Percentiles rank a stretch among this genome's conserved stretches.
Conservation (phyloP, 257 asterid genomes). For the Hygrophila difformis region DNA sequence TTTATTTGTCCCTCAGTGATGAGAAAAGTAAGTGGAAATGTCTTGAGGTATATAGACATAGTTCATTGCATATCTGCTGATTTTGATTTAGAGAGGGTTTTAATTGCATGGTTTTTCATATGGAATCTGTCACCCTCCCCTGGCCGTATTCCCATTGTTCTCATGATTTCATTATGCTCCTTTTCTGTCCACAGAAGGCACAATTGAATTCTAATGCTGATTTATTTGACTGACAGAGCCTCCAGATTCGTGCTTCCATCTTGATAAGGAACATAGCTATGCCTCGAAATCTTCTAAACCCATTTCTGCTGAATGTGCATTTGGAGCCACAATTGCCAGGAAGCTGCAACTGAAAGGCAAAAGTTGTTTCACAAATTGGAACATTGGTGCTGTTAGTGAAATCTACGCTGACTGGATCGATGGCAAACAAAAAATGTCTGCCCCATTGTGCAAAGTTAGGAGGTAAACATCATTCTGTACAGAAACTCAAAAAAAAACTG, state of each 20-base stretch:
- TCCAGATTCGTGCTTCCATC: slow-evolving; percentile 7
- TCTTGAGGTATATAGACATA: too few relatives aligned
- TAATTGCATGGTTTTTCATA: neutral
- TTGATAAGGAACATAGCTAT: slow-evolving; percentile 11
- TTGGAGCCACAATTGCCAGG: slow-evolving; percentile 9
- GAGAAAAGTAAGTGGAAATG: too few relatives aligned
- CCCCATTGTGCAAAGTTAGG: too few relatives aligned
- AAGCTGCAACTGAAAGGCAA: slow-evolving; percentile 15
- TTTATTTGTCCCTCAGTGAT: too few relatives aligned
- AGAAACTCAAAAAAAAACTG: too few relatives aligned
- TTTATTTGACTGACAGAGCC: slow-evolving; percentile 31
- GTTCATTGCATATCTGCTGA: too few relatives aligned
- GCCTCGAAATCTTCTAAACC: too few relatives aligned
- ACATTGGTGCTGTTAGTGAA: too few relatives aligned
- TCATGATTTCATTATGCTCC: neutral
- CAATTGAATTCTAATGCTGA: slow-evolving; percentile 10
- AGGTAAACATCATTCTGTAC: too few relatives aligned
- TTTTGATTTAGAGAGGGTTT: neutral
- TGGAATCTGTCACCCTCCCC: neutral
- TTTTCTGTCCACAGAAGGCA: neutral
- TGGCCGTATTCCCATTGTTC: too few relatives aligned
- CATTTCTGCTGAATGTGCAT: slow-evolving; percentile 11
- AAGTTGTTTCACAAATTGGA: slow-evolving; percentile 12
- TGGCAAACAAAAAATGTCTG: too few relatives aligned
- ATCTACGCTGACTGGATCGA: too few relatives aligned